phyloP scores from a whole-genome alignment of 1,284 basidiomycete genomes.

The Erythrobasidium hasegawianum region DNA sequence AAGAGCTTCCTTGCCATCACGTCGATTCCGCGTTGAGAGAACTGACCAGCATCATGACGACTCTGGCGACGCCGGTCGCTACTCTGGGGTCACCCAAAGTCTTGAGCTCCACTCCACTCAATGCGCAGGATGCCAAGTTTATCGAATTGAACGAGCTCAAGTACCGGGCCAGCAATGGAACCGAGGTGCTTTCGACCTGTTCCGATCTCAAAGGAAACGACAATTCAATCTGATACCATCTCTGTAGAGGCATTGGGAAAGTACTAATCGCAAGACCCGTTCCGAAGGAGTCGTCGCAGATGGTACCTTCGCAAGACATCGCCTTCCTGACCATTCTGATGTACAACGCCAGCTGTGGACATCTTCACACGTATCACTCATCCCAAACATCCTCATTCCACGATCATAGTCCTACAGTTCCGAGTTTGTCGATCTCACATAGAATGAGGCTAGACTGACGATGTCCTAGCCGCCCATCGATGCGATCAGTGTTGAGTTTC shows the following conservation, averaged over 20 bases:
- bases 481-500: slow-evolving; percentile 60
- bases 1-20: no score
- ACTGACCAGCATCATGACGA: neutral
- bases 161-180: slow-evolving; percentile 23
- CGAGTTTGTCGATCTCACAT: slow-evolving; percentile 48
- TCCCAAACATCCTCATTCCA: slow-evolving; percentile 57
- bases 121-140: slow-evolving; percentile 21
- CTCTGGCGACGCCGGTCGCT: slow-evolving; percentile 19
- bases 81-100: slow-evolving; percentile 20
- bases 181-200: slow-evolving; percentile 21
- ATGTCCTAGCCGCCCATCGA: slow-evolving; percentile 34
- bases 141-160: slow-evolving; percentile 16
- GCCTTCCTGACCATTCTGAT: neutral
- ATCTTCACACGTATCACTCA: slow-evolving; percentile 69
- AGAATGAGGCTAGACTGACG: neutral
- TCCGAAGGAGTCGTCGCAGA: slow-evolving; percentile 73
- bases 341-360: slow-evolving; percentile 61
- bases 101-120: slow-evolving; percentile 2
- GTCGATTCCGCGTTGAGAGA: no score
- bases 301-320: slow-evolving; percentile 47
- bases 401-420: slow-evolving; percentile 82
- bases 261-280: slow-evolving; percentile 72
- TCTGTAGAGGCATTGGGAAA: slow-evolving; percentile 69
- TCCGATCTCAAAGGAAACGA: neutral
- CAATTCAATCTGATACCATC: neutral